phyloP scores from a whole-genome alignment of 2,329 filamentous ascomycete genomes.

The Bipolaris sorokiniana region DNA sequence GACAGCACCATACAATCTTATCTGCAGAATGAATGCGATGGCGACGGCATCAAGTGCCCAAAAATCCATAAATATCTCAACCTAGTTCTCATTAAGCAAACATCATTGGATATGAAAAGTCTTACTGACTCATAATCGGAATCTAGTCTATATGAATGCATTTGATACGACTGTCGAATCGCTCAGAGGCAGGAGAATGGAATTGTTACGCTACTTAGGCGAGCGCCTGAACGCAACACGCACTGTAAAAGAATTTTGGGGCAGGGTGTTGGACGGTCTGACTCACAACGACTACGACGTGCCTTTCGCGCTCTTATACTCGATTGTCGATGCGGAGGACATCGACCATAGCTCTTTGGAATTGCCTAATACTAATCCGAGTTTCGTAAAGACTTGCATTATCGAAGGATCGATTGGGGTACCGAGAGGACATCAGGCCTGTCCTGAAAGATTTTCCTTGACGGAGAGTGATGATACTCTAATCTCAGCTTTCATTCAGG shows the following conservation, averaged over 20 bases:
- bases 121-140: neutral
- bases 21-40: neutral
- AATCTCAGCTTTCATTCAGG: conserved; percentile 41
- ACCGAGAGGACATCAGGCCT: conserved; percentile 37
- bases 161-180: conserved; percentile 50
- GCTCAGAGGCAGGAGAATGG: conserved; percentile 47
- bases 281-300: conserved; percentile 47
- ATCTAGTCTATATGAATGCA: conserved; percentile 36
- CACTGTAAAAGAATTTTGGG: conserved; percentile 53
- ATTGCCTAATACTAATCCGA: conserved; percentile 34
- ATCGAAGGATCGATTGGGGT: conserved; percentile 44
- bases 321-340: conserved; percentile 37
- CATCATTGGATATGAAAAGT: conserved; percentile 14
- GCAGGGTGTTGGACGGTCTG: conserved; percentile 57
- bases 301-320: conserved; percentile 44
- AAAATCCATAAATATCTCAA: neutral
- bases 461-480: conserved; percentile 40
- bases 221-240: conserved; percentile 42
- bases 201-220: conserved; percentile 49
- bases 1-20: neutral
- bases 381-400: conserved; percentile 35
- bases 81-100: too few species aligned
- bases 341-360: conserved; percentile 30
- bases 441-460: conserved; percentile 36
- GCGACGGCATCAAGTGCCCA: neutral